Evolutionary conservation across 352 stramenopile species (phyloP).

Genomic region (Phytophthora brassicae): DNA sequence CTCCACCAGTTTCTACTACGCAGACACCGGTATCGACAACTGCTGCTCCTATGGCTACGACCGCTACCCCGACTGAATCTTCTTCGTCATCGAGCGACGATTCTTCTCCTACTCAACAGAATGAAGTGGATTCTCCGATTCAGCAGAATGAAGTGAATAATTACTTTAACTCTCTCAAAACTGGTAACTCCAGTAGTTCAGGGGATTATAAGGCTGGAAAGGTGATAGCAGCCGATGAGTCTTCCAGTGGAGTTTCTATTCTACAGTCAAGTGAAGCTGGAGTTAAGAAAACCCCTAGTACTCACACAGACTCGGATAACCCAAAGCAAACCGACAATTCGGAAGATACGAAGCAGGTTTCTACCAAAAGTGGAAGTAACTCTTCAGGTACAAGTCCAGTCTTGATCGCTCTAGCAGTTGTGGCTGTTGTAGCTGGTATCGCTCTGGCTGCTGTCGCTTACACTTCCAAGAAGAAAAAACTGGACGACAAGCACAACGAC

Average conservation of each 20-base stretch:
- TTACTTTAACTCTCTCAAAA: conserved; percentile 21
- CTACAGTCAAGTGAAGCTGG: conserved; percentile 32
- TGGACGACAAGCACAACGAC: conserved; percentile 31
- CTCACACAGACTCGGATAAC: conserved; percentile 6
- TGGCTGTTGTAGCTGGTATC: conserved; percentile 25
- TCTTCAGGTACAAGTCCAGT: conserved; percentile 28
- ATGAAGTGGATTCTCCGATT: conserved; percentile 8
- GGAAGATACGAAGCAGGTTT: conserved; percentile 23
- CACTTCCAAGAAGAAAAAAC: conserved; percentile 31
- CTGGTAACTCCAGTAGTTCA: conserved; percentile 4
- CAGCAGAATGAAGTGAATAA: conserved; percentile 18
- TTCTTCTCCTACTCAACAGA: conserved; percentile 13
- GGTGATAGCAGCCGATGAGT: conserved; percentile 19
- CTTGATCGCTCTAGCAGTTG: conserved; percentile 22
- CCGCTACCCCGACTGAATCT: background rate
- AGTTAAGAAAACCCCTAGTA: conserved; percentile 25
- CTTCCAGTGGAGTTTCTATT: conserved; percentile 30
- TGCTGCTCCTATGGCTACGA: background rate
- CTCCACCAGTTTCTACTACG: background rate
- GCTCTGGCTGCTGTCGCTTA: conserved; percentile 28
- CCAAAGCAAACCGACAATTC: conserved; percentile 19
- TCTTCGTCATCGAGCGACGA: background rate
- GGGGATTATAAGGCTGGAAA: conserved; percentile 23
- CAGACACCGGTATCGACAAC: conserved; percentile 7
- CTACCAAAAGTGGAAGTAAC: conserved; percentile 13